These are phyloP conservation scores for Didymella exigua DNA, from an alignment of 2,329 filamentous ascomycete genomes.

Conservation along the genomic window DNA sequence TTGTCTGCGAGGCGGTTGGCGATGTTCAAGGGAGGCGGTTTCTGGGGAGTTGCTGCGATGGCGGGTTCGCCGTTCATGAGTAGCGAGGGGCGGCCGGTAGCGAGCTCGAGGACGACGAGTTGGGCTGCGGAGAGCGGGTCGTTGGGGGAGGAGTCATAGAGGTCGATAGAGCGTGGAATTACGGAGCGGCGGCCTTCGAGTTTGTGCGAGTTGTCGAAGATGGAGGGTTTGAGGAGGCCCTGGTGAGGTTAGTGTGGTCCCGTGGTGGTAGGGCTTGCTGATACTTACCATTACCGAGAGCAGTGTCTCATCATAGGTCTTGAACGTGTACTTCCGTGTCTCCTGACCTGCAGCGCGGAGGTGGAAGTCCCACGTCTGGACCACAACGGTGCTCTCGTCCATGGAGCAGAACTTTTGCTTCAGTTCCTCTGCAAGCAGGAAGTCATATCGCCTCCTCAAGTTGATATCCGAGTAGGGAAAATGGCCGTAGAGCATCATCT, in stretches of 20 bases:
- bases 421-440: slow-evolving; percentile 89
- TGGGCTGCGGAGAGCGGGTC: slow-evolving; percentile 89
- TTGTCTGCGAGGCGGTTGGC: slow-evolving; percentile 70
- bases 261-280: not conserved
- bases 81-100: slow-evolving; percentile 48
- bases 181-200: slow-evolving; percentile 78
- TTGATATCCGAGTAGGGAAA: slow-evolving; percentile 97
- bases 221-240: slow-evolving; percentile 86
- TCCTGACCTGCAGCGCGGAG: slow-evolving; percentile 85
- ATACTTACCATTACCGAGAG: slow-evolving; percentile 76
- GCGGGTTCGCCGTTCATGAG: slow-evolving; percentile 43
- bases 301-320: slow-evolving; percentile 95
- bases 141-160: slow-evolving; percentile 91
- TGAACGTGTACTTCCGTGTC: slow-evolving; percentile 92
- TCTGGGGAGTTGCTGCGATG: slow-evolving; percentile 60
- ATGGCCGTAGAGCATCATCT: slow-evolving; percentile 96
- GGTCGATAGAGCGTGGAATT: slow-evolving; percentile 85
- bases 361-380: slow-evolving; percentile 88
- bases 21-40: slow-evolving; percentile 70
- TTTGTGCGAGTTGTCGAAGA: slow-evolving; percentile 85
- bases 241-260: slow-evolving; percentile 27
- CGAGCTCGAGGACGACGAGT: slow-evolving; percentile 64
- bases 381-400: slow-evolving; percentile 85
- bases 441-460: slow-evolving; percentile 86
- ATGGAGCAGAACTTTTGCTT: slow-evolving; percentile 94